phyloP scores from a whole-genome alignment of 768 basidiomycete species.

The Pisolithus orientalis region DNA sequence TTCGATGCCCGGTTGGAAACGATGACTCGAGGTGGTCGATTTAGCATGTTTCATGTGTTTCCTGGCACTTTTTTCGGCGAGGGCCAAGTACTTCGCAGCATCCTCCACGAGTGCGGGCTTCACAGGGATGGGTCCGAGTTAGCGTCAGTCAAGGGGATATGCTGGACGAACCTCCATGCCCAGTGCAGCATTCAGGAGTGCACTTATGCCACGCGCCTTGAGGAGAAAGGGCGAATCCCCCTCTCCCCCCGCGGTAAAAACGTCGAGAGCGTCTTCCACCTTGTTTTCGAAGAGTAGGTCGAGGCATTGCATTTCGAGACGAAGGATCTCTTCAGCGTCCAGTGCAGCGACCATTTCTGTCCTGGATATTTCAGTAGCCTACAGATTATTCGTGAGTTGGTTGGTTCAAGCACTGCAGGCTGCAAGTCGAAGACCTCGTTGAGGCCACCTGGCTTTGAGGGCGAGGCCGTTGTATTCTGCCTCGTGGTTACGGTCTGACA shows the following conservation, averaged over 20 bases:
- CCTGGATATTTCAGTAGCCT: too few species aligned
- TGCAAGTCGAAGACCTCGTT: too few species aligned
- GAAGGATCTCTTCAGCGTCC: conserved; percentile 27
- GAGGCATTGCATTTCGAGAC: conserved; percentile 46
- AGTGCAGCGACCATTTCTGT: not conserved
- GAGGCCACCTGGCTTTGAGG: too few species aligned
- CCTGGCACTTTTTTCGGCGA: conserved; percentile 51
- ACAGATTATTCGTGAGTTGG: too few species aligned
- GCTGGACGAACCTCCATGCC: conserved; percentile 63
- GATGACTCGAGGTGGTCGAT: conserved; percentile 25
- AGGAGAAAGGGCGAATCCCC: conserved; percentile 63
- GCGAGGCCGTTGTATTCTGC: too few species aligned
- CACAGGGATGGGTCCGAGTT: not conserved
- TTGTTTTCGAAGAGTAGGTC: conserved; percentile 67
- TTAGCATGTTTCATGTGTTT: conserved; percentile 39
- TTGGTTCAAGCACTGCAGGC: too few species aligned
- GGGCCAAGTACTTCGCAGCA: conserved; percentile 48
- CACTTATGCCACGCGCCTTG: conserved; percentile 64
- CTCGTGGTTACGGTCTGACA: too few species aligned
- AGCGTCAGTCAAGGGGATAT: not conserved
- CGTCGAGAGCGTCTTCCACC: conserved; percentile 43
- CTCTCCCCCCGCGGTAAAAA: conserved; percentile 30
- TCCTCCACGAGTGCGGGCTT: conserved; percentile 45
- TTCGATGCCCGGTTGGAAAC: conserved; percentile 60
- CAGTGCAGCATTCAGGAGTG: conserved; percentile 70